These are phyloP conservation scores for Fusarium sp. DNA, from an alignment of 2,329 filamentous ascomycete species.

Conservation along the genomic window DNA sequence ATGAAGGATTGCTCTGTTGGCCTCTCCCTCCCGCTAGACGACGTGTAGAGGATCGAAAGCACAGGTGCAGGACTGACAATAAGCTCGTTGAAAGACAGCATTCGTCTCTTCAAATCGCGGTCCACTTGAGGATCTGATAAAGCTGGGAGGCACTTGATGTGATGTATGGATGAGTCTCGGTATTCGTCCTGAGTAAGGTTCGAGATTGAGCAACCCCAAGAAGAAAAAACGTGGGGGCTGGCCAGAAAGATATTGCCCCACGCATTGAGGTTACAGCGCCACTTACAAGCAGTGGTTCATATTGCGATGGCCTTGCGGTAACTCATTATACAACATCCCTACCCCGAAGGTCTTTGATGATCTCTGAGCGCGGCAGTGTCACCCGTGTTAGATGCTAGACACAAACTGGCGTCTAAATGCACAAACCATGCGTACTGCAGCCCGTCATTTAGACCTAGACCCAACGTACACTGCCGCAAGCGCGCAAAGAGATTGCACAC, in stretches of 20 bases:
- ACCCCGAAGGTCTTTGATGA: background rate
- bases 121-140: slow-evolving; percentile 8
- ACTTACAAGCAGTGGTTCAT: background rate
- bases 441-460: background rate
- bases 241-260: slow-evolving; percentile 21
- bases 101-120: background rate
- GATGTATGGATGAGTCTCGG: slow-evolving; percentile 6
- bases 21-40: background rate
- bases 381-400: background rate
- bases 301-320: background rate
- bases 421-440: slow-evolving; percentile 20
- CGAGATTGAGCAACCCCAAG: slow-evolving; percentile 5
- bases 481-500: slow-evolving; percentile 25
- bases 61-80: background rate
- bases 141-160: background rate
- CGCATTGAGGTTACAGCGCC: slow-evolving; percentile 7
- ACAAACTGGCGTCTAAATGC: slow-evolving; percentile 16
- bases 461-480: slow-evolving; percentile 9
- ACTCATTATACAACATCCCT: background rate
- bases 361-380: slow-evolving; percentile 1
- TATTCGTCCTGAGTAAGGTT: slow-evolving; percentile 24
- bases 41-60: background rate
- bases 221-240: slow-evolving; percentile 25
- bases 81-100: background rate
- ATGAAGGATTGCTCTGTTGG: background rate